phyloP scores from a whole-genome alignment of 2,329 filamentous ascomycete genomes.

The Lecanoromycetidae sp. region DNA sequence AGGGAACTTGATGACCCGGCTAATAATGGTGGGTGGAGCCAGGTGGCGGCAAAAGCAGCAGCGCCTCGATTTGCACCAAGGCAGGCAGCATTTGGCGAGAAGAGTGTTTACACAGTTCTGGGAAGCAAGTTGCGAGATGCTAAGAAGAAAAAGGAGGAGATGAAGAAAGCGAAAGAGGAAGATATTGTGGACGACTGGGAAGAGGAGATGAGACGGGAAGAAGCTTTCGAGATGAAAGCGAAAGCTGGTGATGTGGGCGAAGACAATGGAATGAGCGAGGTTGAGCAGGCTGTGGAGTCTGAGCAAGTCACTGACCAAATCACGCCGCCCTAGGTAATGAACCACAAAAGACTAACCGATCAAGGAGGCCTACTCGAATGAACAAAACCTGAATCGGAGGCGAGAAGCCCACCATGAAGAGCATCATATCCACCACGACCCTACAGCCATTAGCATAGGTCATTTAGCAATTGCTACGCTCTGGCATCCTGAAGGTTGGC shows the following conservation, averaged over 20 bases:
- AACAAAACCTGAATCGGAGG: too few relatives aligned
- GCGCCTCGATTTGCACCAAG: slow-evolving; percentile 31
- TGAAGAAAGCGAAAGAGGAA: slow-evolving; percentile 15
- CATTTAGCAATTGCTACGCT: too few relatives aligned
- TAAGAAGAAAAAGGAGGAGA: slow-evolving; percentile 28
- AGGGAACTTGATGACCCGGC: slow-evolving; percentile 34
- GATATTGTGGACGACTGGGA: slow-evolving; percentile 36
- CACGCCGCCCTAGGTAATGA: too few relatives aligned
- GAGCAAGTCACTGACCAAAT: not conserved
- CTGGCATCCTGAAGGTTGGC: too few relatives aligned
- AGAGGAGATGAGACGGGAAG: slow-evolving; percentile 33
- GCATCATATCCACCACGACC: too few relatives aligned
- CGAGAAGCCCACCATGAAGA: too few relatives aligned
- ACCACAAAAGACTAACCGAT: too few relatives aligned
- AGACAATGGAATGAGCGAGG: not conserved
- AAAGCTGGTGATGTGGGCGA: not conserved
- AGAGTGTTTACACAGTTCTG: slow-evolving; percentile 23
- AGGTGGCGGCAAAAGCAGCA: slow-evolving; percentile 41
- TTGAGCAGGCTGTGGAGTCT: too few relatives aligned
- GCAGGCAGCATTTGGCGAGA: slow-evolving; percentile 29
- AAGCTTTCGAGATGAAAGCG: slow-evolving; percentile 18
- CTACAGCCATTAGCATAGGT: too few relatives aligned
- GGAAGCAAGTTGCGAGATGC: slow-evolving; percentile 23
- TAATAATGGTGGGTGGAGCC: slow-evolving; percentile 38
- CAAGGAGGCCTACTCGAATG: too few relatives aligned